Base-by-base conservation (phyloP, 2,329 filamentous ascomycete species). In the Colletotrichum lini region DNA sequence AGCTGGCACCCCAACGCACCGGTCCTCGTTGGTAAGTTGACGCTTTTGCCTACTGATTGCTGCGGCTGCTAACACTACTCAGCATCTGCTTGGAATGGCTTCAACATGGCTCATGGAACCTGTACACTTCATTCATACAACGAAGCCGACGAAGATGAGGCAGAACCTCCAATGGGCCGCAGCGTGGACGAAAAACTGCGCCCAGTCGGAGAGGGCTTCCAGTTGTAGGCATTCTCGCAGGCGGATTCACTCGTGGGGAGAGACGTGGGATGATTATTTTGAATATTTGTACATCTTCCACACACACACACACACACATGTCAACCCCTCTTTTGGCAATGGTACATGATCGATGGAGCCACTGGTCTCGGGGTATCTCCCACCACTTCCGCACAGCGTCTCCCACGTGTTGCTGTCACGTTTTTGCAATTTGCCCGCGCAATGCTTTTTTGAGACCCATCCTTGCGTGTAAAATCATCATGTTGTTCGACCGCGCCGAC, bases 1-100 rank as follows among this genome's bases (percentile, higher is more conserved):
- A 94, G 92, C 78, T 98, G 95, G 95, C 95, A 97, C 83, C 95
- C 95, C 0, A 92, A 88, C 74, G 94, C 93, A 2, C 94, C 95
- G 1, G 86, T 97, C 50, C 86, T 98, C 73, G 95, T 87, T 77
- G 87, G 88, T 89, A 79, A 82, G 86, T 84, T 45, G 53, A 35
- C 50, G 66, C 8, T 7, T 52, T 49, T 21, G 8, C 53, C 21
- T 44, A n/a, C 59, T 1, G 6, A 30, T 54, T 53, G 35, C 40
- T 15, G 45, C 2, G 40, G 12, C n/a, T 9, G 10, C 42, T 44
- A 18, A 49, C 69, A 52, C 73, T 40, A 13, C 12, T 3, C 56
- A 94, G 94, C 94, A 49, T 96, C 94, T 10, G 90, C 92, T 0
- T 94, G 94, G 91, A 95, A 95, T 75, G 93, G 93, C 26, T 93